phyloP scores from a whole-genome alignment of 1,139 yeast species.

The Debaryomyces fabryi region DNA sequence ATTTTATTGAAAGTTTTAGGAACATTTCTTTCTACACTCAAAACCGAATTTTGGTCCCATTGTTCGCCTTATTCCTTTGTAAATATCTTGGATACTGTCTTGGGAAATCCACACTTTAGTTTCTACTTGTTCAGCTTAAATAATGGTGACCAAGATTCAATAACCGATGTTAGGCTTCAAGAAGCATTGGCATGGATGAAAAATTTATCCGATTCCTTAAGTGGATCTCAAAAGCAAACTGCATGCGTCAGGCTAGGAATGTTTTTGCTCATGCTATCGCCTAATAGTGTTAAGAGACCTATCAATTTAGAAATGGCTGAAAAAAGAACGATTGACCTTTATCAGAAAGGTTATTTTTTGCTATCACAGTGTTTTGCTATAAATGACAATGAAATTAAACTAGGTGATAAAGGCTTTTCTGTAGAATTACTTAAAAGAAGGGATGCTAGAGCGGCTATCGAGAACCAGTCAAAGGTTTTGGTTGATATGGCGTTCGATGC shows the following conservation, averaged over 20 bases:
- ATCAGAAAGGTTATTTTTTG: conserved; percentile 15
- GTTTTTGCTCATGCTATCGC: conserved; percentile 29
- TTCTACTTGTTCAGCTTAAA: conserved; percentile 19
- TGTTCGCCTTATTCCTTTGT: conserved; percentile 54
- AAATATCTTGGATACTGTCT: conserved; percentile 57
- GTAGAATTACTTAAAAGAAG: conserved; percentile 30
- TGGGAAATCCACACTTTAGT: conserved; percentile 41
- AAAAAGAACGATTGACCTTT: not conserved
- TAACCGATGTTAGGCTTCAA: conserved; percentile 14
- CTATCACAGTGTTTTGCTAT: conserved; percentile 16
- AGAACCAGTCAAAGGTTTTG: conserved; percentile 28
- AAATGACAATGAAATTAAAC: conserved; percentile 17
- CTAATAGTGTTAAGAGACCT: conserved; percentile 11
- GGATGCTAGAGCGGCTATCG: conserved; percentile 41
- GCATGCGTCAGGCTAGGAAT: conserved; percentile 44
- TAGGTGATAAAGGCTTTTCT: conserved; percentile 22
- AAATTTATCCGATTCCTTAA: conserved; percentile 35
- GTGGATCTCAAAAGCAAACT: conserved; percentile 43
- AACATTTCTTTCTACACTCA: conserved; percentile 41
- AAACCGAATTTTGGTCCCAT: conserved; percentile 51
- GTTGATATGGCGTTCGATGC: conserved; percentile 23
- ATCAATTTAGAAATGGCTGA: not conserved
- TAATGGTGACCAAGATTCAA: conserved; percentile 16
- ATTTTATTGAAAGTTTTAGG: conserved; percentile 50
- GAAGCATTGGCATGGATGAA: conserved; percentile 49